These are phyloP conservation scores for Stachybotrys elegans DNA, from an alignment of 2,329 filamentous ascomycete species.

Conservation along the genomic window DNA sequence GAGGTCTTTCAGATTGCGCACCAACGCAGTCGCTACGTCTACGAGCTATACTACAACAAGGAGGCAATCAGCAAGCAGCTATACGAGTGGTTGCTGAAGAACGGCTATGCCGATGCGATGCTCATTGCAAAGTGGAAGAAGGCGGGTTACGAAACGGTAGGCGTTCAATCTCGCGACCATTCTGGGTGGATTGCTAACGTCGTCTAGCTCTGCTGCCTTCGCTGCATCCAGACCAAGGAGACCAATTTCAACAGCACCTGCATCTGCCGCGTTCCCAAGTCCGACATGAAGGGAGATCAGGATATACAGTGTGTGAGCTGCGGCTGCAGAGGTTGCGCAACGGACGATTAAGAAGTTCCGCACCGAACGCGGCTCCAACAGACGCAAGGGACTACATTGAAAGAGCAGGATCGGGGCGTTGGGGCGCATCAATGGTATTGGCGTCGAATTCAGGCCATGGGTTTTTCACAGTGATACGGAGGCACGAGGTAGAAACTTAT, in stretches of 20 bases:
- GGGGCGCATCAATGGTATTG: too few relatives aligned
- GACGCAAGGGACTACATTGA: too few relatives aligned
- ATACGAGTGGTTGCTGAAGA: slow-evolving; percentile 96
- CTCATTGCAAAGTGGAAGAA: slow-evolving; percentile 99
- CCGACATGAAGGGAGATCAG: slow-evolving; percentile 84
- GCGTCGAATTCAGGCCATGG: too few relatives aligned
- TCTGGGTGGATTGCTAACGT: slow-evolving; percentile 20
- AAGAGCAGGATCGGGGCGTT: too few relatives aligned
- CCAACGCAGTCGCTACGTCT: slow-evolving; percentile 87
- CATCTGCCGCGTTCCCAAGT: slow-evolving; percentile 89
- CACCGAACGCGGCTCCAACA: too few relatives aligned
- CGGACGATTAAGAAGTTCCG: slow-evolving; percentile 66
- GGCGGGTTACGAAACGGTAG: slow-evolving; percentile 93
- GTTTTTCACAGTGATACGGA: too few relatives aligned
- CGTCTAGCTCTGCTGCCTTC: slow-evolving; percentile 77
- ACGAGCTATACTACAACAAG: slow-evolving; percentile 97
- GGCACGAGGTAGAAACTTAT: too few relatives aligned
- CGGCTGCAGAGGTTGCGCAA: slow-evolving; percentile 86
- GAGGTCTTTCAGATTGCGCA: slow-evolving; percentile 97
- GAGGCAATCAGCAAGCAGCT: slow-evolving; percentile 88
- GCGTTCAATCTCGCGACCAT: slow-evolving; percentile 13
- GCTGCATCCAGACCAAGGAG: slow-evolving; percentile 99
- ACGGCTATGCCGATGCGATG: slow-evolving; percentile 89
- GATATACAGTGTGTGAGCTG: slow-evolving; percentile 93
- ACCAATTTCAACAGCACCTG: slow-evolving; percentile 98